These are phyloP conservation scores for Paulownia fortunei DNA, from an alignment of 257 asterid species.

Conservation along the genomic window DNA sequence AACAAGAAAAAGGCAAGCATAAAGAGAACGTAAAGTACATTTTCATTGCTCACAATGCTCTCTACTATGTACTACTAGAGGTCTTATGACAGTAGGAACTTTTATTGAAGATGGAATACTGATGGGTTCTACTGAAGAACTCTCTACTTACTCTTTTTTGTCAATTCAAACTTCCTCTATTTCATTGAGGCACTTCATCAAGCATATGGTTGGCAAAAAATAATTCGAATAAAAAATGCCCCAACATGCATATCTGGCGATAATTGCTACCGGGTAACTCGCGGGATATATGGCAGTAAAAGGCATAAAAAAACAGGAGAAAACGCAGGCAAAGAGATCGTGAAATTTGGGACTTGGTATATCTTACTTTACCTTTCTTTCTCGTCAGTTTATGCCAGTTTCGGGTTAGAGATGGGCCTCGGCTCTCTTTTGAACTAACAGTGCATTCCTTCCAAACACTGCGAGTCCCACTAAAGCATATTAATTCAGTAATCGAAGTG, in stretches of 20 bases:
- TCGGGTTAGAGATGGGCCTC: neutral
- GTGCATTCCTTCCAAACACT: no score
- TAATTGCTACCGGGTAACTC: neutral
- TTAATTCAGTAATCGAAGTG: no score
- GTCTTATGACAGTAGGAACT: neutral
- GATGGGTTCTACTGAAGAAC: neutral
- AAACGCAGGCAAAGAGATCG: neutral
- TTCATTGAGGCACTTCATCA: constrained; percentile 29
- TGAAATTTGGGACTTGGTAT: neutral
- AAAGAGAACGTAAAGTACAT: neutral
- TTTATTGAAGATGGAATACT: neutral
- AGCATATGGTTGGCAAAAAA: constrained; percentile 13
- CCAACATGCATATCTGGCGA: neutral
- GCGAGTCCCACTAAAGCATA: neutral
- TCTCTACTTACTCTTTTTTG: neutral
- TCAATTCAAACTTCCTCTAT: neutral
- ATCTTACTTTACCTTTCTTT: neutral
- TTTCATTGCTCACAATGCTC: neutral
- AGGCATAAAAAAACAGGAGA: neutral
- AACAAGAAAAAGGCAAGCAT: neutral
- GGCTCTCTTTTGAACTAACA: neutral
- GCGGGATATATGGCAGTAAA: neutral
- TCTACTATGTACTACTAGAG: neutral
- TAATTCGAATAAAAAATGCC: neutral
- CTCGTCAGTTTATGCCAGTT: neutral